phyloP scores from a whole-genome alignment of 163 green algal species.

The Chloromonas sp. region DNA sequence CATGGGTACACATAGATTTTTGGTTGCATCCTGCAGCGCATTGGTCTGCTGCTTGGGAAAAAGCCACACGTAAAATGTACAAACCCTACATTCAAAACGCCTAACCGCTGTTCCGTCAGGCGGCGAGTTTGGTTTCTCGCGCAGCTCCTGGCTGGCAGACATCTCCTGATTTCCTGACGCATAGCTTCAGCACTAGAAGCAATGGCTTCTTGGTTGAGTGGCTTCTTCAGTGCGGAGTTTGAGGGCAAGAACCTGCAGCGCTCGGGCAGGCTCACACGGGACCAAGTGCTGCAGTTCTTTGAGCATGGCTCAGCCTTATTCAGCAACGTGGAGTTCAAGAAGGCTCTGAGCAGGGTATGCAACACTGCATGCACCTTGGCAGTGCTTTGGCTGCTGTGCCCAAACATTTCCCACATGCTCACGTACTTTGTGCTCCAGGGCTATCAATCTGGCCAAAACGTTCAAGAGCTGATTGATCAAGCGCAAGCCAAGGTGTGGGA shows the following conservation, averaged over 20 bases:
- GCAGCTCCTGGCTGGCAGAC: too few species aligned
- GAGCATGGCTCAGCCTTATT: background rate
- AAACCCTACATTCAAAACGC: too few species aligned
- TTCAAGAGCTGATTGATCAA: background rate
- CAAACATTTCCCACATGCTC: background rate
- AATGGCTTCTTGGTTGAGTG: background rate
- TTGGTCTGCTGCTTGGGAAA: too few species aligned
- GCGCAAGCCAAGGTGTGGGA: slow-evolving; percentile 4
- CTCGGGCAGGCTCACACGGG: background rate
- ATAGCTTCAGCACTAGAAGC: background rate
- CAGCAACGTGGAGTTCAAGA: background rate
- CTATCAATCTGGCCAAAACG: background rate
- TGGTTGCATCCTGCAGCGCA: too few species aligned
- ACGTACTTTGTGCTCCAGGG: background rate
- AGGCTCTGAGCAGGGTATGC: background rate
- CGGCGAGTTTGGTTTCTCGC: too few species aligned
- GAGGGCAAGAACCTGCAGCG: background rate
- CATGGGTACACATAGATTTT: too few species aligned
- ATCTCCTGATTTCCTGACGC: too few species aligned
- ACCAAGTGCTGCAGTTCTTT: slow-evolving; percentile 1
- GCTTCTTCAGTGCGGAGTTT: background rate
- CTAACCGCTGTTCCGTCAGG: too few species aligned
- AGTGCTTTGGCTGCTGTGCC: background rate
- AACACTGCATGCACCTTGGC: background rate
- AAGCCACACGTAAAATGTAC: too few species aligned